Conservation (phyloP, 805 yeast species). For the Metschnikowia gelsemii region DNA sequence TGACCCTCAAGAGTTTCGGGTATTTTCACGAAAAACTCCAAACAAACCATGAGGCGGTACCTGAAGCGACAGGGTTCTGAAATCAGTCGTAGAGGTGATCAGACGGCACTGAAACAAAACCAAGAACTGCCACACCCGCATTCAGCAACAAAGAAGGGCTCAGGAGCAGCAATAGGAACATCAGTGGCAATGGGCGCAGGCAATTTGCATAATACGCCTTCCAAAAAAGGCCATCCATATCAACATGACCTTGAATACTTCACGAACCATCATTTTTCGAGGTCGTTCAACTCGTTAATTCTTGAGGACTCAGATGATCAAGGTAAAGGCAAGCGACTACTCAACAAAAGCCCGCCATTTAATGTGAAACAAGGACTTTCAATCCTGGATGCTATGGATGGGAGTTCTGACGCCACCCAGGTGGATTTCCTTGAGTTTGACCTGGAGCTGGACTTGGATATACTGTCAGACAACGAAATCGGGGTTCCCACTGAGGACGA, state of each 20-base stretch:
- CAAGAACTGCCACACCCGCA: neutral
- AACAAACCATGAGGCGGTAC: neutral
- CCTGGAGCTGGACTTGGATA: conserved; percentile 10
- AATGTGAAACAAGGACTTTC: conserved; percentile 34
- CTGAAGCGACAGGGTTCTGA: no score
- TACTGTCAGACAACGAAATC: conserved; percentile 16
- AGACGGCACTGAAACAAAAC: no score
- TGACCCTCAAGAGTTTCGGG: no score
- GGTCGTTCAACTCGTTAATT: conserved; percentile 44
- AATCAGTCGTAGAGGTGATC: no score
- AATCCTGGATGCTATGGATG: conserved; percentile 20
- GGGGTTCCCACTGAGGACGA: conserved; percentile 16
- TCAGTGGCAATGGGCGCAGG: no score
- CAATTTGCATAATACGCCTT: conserved; percentile 3
- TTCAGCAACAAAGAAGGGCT: neutral
- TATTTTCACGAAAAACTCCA: neutral
- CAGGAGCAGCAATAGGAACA: no score
- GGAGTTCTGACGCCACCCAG: neutral
- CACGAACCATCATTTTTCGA: conserved; percentile 40
- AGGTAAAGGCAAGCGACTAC: conserved; percentile 19
- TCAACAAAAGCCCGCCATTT: conserved; percentile 44
- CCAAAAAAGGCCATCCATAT: conserved; percentile 7
- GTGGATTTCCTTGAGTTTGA: conserved; percentile 22
- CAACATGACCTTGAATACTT: conserved; percentile 31
- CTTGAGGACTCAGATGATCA: conserved; percentile 36